Conservation (phyloP, 495 filamentous ascomycete species). For the Tetracladium setigerum region DNA sequence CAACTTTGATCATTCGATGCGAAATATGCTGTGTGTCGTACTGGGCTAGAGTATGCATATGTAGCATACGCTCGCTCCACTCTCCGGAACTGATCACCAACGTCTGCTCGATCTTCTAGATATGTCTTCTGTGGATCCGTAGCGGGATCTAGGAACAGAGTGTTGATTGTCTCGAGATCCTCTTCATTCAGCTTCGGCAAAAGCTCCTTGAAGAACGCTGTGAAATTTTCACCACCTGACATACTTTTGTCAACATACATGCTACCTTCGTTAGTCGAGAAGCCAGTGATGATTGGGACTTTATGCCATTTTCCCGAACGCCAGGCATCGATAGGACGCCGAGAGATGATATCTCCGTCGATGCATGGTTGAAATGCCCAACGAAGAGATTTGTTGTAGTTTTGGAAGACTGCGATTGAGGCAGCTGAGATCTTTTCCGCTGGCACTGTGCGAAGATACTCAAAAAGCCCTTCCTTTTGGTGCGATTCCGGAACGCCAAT, state of each 20-base stretch:
- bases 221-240: slow-evolving; percentile 39
- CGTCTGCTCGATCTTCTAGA: slow-evolving; percentile 27
- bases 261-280: slow-evolving; percentile 56
- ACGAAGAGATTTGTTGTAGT: slow-evolving; percentile 44
- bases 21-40: slow-evolving; percentile 50
- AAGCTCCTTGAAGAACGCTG: slow-evolving; percentile 44
- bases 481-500: slow-evolving; percentile 33
- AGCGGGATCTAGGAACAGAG: slow-evolving; percentile 49
- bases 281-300: slow-evolving; percentile 56
- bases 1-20: slow-evolving; percentile 29
- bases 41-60: slow-evolving; percentile 59
- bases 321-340: slow-evolving; percentile 50
- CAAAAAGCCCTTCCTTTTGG: slow-evolving; percentile 35
- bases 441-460: slow-evolving; percentile 42
- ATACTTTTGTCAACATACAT: slow-evolving; percentile 44
- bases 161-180: slow-evolving; percentile 42
- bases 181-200: slow-evolving; percentile 41
- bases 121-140: slow-evolving; percentile 25
- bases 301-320: slow-evolving; percentile 40
- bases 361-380: slow-evolving; percentile 65
- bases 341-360: slow-evolving; percentile 47
- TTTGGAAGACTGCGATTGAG: slow-evolving; percentile 42
- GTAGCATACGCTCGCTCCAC: slow-evolving; percentile 56
- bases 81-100: slow-evolving; percentile 49
- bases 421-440: slow-evolving; percentile 37